Conservation (phyloP, 163 green algal species). For the Volvox carteri region DNA sequence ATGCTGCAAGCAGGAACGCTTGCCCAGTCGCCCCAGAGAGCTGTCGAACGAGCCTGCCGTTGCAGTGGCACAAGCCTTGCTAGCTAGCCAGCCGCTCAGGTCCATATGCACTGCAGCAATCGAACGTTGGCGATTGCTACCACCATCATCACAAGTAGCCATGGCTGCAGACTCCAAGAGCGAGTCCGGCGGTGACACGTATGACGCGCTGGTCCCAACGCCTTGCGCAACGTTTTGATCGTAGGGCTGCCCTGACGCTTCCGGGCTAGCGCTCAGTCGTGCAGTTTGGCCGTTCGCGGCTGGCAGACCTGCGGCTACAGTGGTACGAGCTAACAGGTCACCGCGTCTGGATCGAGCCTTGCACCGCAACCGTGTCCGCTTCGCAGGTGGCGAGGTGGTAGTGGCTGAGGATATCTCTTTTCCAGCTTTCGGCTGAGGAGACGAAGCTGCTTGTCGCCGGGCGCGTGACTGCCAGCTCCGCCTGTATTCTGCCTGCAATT, state of each 20-base stretch:
- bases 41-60: neutral
- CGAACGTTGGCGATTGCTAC: too few relatives aligned
- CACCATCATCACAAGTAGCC: too few relatives aligned
- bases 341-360: neutral
- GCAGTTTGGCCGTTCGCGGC: neutral
- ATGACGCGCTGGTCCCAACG: too few relatives aligned
- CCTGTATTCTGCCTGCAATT: conserved; percentile 32
- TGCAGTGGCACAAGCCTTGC: too few relatives aligned
- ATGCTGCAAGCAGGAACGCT: neutral
- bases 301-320: neutral
- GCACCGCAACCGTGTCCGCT: neutral
- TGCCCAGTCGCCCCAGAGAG: too few relatives aligned
- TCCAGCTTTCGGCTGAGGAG: neutral
- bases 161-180: too few relatives aligned
- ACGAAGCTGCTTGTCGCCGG: neutral
- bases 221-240: too few relatives aligned
- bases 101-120: too few relatives aligned
- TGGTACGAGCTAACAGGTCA: neutral
- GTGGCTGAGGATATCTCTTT: neutral
- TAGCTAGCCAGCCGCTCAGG: too few relatives aligned
- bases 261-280: neutral
- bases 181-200: too few relatives aligned
- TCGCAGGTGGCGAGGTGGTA: neutral
- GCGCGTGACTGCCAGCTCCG: neutral
- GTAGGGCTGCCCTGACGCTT: neutral